Conservation (phyloP, 345 rosid genomes). For the Gossypium raimondii region DNA sequence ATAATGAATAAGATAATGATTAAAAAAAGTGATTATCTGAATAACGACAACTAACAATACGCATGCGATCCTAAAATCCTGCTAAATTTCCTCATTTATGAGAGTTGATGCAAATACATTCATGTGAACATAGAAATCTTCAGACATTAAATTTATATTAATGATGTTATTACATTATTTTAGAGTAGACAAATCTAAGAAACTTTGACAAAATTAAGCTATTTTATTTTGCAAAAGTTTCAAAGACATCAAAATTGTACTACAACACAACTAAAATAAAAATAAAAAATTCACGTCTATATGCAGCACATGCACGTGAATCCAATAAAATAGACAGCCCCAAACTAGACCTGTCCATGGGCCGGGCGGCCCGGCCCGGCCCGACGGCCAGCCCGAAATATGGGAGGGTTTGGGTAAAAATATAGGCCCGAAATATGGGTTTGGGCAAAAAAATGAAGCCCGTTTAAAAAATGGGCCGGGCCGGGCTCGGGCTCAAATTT, state of each 20-base stretch:
- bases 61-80: background rate
- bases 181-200: background rate
- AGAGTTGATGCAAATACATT: background rate
- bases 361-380: no score
- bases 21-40: no score
- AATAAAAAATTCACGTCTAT: background rate
- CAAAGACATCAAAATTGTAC: background rate
- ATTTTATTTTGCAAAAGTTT: background rate
- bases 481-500: no score
- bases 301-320: conserved; percentile 20
- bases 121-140: background rate
- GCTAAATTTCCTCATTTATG: background rate
- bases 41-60: background rate
- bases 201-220: background rate
- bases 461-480: no score
- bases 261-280: background rate
- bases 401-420: no score
- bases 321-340: background rate
- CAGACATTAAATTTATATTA: background rate
- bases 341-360: no score
- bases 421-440: no score
- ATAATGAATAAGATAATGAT: no score
- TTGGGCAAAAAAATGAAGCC: no score
- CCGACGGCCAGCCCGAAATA: no score
- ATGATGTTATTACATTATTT: background rate